phyloP scores from a whole-genome alignment of 83 land plant species.

The Picea abies region DNA sequence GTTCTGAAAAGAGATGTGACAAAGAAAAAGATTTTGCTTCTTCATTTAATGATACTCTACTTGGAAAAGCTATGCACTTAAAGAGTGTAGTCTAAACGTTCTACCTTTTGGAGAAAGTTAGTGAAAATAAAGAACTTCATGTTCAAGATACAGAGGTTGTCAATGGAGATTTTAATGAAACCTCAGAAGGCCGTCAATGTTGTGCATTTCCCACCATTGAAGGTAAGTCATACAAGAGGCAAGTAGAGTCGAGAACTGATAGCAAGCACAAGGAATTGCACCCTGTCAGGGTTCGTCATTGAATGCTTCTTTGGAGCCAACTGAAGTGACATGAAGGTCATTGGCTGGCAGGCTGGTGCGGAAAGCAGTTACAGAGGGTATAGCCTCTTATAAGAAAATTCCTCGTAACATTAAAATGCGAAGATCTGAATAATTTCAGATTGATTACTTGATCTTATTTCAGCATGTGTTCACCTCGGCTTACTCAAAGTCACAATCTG shows the following conservation, averaged over 20 bases:
- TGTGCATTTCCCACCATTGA: not conserved
- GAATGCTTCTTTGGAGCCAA: not conserved
- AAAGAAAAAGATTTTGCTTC: too few relatives aligned
- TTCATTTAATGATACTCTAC: too few relatives aligned
- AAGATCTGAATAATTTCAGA: not conserved
- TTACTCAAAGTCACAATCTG: too few relatives aligned
- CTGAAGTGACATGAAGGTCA: not conserved
- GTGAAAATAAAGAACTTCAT: not conserved
- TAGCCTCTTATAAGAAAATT: conserved; percentile 2
- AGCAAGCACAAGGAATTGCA: too few relatives aligned
- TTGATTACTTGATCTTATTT: too few relatives aligned
- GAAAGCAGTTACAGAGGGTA: not conserved
- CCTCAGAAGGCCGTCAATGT: not conserved
- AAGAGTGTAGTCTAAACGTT: not conserved
- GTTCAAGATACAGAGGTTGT: not conserved
- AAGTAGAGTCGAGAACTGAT: not conserved
- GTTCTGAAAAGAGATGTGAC: too few relatives aligned
- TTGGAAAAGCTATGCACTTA: too few relatives aligned
- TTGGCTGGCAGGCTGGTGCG: not conserved
- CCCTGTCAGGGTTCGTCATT: not conserved
- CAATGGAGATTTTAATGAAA: not conserved
- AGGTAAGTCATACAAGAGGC: not conserved
- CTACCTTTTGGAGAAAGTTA: not conserved
- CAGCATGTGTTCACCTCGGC: too few relatives aligned
- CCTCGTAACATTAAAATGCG: not conserved